phyloP scores from a whole-genome alignment of 2,329 filamentous ascomycete species.

The Blastomyces parvus region DNA sequence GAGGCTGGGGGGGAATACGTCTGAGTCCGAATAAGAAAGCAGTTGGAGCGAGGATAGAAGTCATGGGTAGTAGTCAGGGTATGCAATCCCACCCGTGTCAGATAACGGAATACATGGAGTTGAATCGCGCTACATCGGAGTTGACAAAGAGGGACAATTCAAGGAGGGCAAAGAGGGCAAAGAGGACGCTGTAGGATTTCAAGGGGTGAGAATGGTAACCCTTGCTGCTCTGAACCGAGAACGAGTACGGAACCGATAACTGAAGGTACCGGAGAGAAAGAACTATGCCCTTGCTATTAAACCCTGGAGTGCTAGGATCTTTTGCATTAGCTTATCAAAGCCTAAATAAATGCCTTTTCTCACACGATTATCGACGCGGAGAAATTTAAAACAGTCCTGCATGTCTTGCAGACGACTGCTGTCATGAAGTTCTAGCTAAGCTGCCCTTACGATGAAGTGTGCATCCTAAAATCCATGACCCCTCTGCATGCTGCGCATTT shows the following conservation, averaged over 20 bases:
- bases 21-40: background rate
- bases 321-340: background rate
- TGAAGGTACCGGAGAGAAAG: no score
- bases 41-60: background rate
- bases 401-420: background rate
- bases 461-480: background rate
- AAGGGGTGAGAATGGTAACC: background rate
- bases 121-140: background rate
- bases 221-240: background rate
- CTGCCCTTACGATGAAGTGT: background rate
- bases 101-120: background rate
- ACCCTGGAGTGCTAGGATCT: no score
- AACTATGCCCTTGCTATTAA: no score
- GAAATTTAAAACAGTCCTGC: accelerated
- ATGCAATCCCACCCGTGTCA: background rate
- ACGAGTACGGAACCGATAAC: background rate
- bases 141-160: background rate
- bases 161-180: background rate
- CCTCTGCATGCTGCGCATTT: background rate
- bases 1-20: background rate
- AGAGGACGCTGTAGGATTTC: no score
- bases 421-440: background rate
- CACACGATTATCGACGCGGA: background rate
- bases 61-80: background rate
- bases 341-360: background rate